Conservation (phyloP, 2,329 filamentous ascomycete species). For the Botrytis sinoallii region DNA sequence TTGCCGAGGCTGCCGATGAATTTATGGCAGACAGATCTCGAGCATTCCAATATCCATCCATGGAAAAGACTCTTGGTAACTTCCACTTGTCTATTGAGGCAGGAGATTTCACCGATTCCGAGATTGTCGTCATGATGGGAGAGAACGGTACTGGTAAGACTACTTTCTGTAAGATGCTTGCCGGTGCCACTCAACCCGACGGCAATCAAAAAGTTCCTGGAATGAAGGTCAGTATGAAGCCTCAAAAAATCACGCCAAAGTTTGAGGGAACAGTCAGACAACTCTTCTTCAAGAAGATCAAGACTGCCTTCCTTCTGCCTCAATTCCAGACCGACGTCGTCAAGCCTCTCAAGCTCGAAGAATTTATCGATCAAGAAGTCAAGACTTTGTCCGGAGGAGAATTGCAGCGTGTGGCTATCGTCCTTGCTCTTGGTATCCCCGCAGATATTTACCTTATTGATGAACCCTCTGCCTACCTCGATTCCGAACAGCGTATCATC, state of each 20-base stretch:
- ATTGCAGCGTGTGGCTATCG: conserved; percentile 97
- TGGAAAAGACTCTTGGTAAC: conserved; percentile 88
- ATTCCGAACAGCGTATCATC: conserved; percentile 98
- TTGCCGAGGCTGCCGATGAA: conserved; percentile 85
- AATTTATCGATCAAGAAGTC: conserved; percentile 99
- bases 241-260: conserved; percentile 98
- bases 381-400: conserved; percentile 99
- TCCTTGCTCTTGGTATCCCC: conserved; percentile 89
- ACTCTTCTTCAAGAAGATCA: conserved; percentile 99
- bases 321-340: conserved; percentile 99
- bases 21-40: conserved; percentile 80
- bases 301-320: conserved; percentile 89
- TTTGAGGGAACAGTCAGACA: conserved; percentile 96
- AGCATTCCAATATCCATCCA: conserved; percentile 81
- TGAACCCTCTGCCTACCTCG: conserved; percentile 94
- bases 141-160: conserved; percentile 99
- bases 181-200: conserved; percentile 90
- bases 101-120: conserved; percentile 92
- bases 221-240: conserved; percentile 99
- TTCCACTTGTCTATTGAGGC: conserved; percentile 81
- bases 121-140: conserved; percentile 99
- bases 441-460: conserved; percentile 99
- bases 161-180: conserved; percentile 95
- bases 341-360: conserved; percentile 97
- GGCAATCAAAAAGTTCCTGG: conserved; percentile 72